Conservation (phyloP, 75 land plant species). For the Pseudotsuga menziesii region DNA sequence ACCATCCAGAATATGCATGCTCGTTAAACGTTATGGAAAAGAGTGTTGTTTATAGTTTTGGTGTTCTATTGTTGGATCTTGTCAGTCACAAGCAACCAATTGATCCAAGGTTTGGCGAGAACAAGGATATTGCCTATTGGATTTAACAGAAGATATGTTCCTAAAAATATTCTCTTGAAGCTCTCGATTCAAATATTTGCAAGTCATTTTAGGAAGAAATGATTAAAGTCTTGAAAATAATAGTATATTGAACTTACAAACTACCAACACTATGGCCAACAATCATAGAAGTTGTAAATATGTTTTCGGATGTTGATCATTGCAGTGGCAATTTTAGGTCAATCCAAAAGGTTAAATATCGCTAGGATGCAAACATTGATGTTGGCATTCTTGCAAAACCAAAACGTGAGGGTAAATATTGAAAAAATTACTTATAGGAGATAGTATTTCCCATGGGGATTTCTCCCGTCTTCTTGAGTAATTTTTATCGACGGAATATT, state of each 20-base stretch:
- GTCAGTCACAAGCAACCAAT: constrained; percentile 76
- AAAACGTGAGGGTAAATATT: too few species aligned
- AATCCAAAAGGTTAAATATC: too few species aligned
- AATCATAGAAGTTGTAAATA: constrained; percentile 75
- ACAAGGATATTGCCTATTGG: constrained; percentile 71
- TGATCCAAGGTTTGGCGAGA: constrained; percentile 70
- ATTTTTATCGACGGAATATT: too few species aligned
- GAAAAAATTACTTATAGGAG: too few species aligned
- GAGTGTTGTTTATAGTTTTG: constrained; percentile 90
- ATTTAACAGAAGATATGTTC: constrained; percentile 36
- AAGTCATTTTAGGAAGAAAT: too few species aligned
- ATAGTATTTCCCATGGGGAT: too few species aligned
- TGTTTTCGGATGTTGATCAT: constrained; percentile 54
- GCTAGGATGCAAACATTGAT: too few species aligned
- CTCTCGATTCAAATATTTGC: too few species aligned
- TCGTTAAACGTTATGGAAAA: constrained; percentile 59
- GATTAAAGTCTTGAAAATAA: too few species aligned
- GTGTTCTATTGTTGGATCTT: constrained; percentile 88
- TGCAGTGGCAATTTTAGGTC: constrained; percentile 6
- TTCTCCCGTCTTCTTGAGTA: too few species aligned
- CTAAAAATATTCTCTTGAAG: too few species aligned
- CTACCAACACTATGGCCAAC: constrained; percentile 58
- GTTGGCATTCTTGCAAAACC: too few species aligned
- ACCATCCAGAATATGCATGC: constrained; percentile 62
- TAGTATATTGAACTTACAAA: constrained; percentile 60